Evolutionary conservation across 345 rosid species (phyloP), one percentile per base, ranked within the genome.

Genomic region (Sonneratia alba): DNA sequence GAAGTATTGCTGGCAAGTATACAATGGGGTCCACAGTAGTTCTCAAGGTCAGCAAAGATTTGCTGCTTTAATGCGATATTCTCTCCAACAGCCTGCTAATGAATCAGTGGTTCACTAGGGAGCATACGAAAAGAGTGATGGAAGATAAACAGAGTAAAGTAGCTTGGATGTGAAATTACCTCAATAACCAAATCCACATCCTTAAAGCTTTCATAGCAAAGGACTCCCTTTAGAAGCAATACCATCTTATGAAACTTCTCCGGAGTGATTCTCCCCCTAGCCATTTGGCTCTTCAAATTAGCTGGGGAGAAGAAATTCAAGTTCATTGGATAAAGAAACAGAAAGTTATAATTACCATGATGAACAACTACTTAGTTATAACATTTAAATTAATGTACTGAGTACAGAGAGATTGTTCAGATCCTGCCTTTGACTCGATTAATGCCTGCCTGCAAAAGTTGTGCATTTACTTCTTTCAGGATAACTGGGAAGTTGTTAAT

Each of bases 111-210:
- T 6, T 34, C 21, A 75, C 57, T 48, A 78, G 75, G 77, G 47
- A 32, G 40, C 32, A 34, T 66, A 0, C 21, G 51, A 18, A 59
- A n/a, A 57, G 40, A 32, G n/a, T 7, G 15, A 34, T 11, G 22
- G 40, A 24, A 70, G 43, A 49, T 36, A 42, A 27, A n/a, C 12
- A 14, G 43, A 34, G 4, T 32, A 49, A 70, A 13, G 22, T 22
- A 6, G 3, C 7, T 1, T 9, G 14, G 12, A 3, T n/a, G 3
- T 56, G 62, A 12, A 71, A 66, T 56, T 85, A 94, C 98, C 97
- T 95, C 99, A 24, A 95, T 89, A 71, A 95, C 99, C 89, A 95
- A 68, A 87, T 92, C 98, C 75, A 89, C 97, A 73, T 92, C 91
- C 75, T 77, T 85, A 75, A 95, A 90, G 79, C 89, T 85, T 79